Evolutionary conservation across 164 flowering plant genomes (phyloP), one percentile per base, ranked within the genome.

Genomic region (Umbellularia californica): DNA sequence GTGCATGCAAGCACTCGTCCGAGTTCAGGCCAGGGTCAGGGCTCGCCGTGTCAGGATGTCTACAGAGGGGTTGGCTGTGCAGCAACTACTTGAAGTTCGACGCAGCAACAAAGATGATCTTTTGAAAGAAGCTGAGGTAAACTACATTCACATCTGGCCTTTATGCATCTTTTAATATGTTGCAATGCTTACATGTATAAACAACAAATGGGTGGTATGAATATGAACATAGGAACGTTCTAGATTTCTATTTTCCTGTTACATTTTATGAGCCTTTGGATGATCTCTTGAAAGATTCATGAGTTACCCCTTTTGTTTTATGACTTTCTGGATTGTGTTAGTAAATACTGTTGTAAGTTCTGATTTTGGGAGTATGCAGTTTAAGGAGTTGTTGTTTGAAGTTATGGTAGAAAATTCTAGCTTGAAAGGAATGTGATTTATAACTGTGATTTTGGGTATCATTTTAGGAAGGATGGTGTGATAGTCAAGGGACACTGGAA

Each of bases 41-140:
- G 98, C 98, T 24, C 92, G 97, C 6, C 92, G 91, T 11, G 98
- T 93, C 25, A 72, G 98, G 55, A 90, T 95, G 97, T 93, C 99
- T 4, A 77, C 85, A 0, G 98, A 95, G 62, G 99, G 99, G 1
- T 92, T 93, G 77, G 98, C 97, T 69, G 94, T 95, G 35, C 99
- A 95, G 81, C 72, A 82, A 74, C 9, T 90, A 70, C 81, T 95
- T 1, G 79, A 89, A 51, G 90, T 87, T 66, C 88, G 58, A 17
- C 92, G 94, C 2, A 84, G 80, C 81, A 7, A 22, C 63, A 73
- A 89, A 63, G 84, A 82, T 62, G 94, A 92, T 67, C 79, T 81
- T 71, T 75, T 92, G 79, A 95, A 86, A 84, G 75, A 92, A 77
- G 96, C 97, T 72, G 98, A 95, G 96, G 99, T 93, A 77, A 77